Evolutionary conservation across 2,329 filamentous ascomycete species (phyloP).

Genomic region (Aspergillus aculeatinus): DNA sequence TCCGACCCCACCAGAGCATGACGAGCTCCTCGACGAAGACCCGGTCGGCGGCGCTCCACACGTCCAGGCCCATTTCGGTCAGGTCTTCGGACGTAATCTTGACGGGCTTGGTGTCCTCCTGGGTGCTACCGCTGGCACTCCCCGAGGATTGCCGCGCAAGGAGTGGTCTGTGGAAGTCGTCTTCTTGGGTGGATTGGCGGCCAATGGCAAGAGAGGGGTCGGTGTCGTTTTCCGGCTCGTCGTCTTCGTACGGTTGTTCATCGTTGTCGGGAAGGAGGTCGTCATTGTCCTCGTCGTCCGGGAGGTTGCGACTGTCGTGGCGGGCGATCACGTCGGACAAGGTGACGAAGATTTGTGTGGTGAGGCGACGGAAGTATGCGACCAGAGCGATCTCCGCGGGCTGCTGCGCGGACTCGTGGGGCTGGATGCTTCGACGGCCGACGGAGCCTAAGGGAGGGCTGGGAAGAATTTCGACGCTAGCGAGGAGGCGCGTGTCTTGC

Average conservation of each 20-base stretch:
- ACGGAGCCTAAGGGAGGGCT: conserved; percentile 26
- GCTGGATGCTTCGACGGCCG: conserved; percentile 28
- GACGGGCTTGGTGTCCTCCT: conserved; percentile 27
- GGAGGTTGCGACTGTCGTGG: conserved; percentile 31
- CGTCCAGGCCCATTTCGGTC: conserved; percentile 49
- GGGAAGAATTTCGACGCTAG: conserved; percentile 36
- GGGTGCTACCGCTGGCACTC: neutral
- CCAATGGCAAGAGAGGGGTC: conserved; percentile 26
- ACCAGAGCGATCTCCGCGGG: conserved; percentile 50
- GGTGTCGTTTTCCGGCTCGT: conserved; percentile 20
- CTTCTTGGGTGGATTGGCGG: conserved; percentile 25
- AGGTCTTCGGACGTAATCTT: conserved; percentile 47
- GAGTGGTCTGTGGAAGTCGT: conserved; percentile 29
- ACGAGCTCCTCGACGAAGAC: conserved; percentile 48
- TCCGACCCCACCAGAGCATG: conserved; percentile 47
- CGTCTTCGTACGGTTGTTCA: too few species aligned
- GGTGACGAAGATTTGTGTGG: conserved; percentile 47
- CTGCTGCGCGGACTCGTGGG: conserved; percentile 31
- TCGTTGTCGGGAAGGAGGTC: neutral
- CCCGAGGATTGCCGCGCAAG: conserved; percentile 20
- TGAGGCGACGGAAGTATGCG: conserved; percentile 51
- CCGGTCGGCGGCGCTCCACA: conserved; percentile 49
- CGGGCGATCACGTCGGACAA: conserved; percentile 45
- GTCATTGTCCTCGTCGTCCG: conserved; percentile 8
- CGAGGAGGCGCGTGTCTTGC: conserved; percentile 44